phyloP scores from a whole-genome alignment of 495 filamentous ascomycete species.

The Podospora pseudoanserina region DNA sequence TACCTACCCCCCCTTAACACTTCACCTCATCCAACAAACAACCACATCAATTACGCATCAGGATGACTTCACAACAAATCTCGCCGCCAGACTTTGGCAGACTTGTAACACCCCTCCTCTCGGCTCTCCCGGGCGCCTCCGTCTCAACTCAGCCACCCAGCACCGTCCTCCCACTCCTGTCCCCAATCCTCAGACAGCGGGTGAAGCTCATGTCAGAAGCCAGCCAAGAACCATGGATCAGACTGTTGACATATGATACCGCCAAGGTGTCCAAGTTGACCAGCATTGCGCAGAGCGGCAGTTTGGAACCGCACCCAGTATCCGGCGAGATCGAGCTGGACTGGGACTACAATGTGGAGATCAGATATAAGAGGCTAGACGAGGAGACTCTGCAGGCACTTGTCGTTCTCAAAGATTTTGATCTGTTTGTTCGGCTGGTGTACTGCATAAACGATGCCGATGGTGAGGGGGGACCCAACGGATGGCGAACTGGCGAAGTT shows the following conservation, averaged over 20 bases:
- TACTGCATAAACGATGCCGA: slow-evolving; percentile 59
- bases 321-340: slow-evolving; percentile 84
- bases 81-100: slow-evolving; percentile 59
- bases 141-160: slow-evolving; percentile 73
- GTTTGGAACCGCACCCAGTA: slow-evolving; percentile 82
- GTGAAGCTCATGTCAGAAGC: slow-evolving; percentile 70
- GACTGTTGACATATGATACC: slow-evolving; percentile 80
- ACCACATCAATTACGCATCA: slow-evolving; percentile 12
- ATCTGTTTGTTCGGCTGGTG: slow-evolving; percentile 50
- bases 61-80: slow-evolving; percentile 41
- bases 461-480: slow-evolving; percentile 53
- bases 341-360: slow-evolving; percentile 57
- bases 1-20: background rate
- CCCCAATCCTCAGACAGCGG: slow-evolving; percentile 87
- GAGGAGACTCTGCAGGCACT: slow-evolving; percentile 79
- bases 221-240: slow-evolving; percentile 76
- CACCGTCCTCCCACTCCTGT: slow-evolving; percentile 74
- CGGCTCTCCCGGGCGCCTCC: slow-evolving; percentile 80
- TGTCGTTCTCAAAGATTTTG: slow-evolving; percentile 53
- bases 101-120: slow-evolving; percentile 73
- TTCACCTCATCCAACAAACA: background rate
- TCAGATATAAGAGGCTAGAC: slow-evolving; percentile 72
- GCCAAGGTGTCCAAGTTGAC: slow-evolving; percentile 64
- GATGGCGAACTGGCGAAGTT: slow-evolving; percentile 84
- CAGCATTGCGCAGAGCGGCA: slow-evolving; percentile 59